Base-by-base conservation (phyloP, 192 early-diverging fungal species). In the Coemansia sp. region DNA sequence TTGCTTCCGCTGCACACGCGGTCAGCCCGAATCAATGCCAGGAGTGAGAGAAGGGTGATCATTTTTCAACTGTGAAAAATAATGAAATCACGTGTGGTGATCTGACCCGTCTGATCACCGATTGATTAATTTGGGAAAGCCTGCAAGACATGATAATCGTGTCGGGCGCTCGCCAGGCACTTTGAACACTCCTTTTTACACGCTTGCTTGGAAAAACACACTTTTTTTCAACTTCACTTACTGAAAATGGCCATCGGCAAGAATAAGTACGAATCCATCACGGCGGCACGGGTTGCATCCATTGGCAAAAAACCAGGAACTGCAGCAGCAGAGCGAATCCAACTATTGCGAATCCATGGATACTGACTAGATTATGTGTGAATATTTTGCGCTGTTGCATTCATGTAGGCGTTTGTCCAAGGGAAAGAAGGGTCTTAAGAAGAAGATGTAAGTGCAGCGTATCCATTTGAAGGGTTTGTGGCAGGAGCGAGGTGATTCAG, bases 361-460 rank as follows among this genome's bases (percentile, higher is more conserved):
- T 38, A 57, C 19, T 22, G 25, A 62, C 32, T 37, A 39, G 10
- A 9, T 10, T n/a, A 8, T 35, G 32, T 27, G 6, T 43, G 62
- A 45, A 15, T 23, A 25, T 8, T 47, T 55, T 27, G 4, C 35
- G 19, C 38, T 22, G 4, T 55, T 27, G 4, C 35, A 14, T 50
- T 22, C 2, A 4, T 81, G 73, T 84, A 94, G 90, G 91, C 92
- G 94, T 84, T 87, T 97, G 69, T 94, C 93, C 75, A 97, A 97
- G 87, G 94, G 94, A 76, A 97, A 95, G 87, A 97, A 97, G 92
- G 94, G 94, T 71, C 85, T 94, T 72, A 97, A 97, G 92, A 97
- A 97, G 93, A 97, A 94, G 90, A 88, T 91, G 71, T 45, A 45
- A 45, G 41, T 45, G 2, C 14, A 45, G 15, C 41, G 41, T 15